These are phyloP conservation scores for Geopyxis carbonaria DNA, from an alignment of 495 filamentous ascomycete genomes.

Conservation along the genomic window DNA sequence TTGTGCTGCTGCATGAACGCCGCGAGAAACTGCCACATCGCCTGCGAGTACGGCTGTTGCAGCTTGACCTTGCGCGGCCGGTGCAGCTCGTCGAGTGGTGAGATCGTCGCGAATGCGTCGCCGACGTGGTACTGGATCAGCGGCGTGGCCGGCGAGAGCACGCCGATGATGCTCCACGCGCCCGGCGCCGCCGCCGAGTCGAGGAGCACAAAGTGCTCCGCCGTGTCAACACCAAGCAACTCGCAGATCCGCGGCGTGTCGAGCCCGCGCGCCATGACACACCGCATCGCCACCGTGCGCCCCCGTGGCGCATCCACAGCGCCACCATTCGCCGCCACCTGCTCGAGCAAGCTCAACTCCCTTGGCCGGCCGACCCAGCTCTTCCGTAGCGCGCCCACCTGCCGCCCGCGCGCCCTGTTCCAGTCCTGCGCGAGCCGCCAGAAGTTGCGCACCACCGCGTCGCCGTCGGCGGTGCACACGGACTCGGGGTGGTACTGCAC, in stretches of 20 bases:
- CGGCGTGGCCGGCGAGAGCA: conserved; percentile 34
- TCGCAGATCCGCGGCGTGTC: conserved; percentile 22
- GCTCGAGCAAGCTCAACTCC: conserved; percentile 18
- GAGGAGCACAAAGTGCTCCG: conserved; percentile 33
- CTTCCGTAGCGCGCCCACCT: conserved; percentile 1
- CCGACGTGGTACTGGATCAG: conserved; percentile 37
- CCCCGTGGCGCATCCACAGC: conserved; percentile 7
- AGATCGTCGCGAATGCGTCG: conserved; percentile 22
- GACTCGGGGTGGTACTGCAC: conserved; percentile 94
- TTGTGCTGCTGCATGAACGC: conserved; percentile 39
- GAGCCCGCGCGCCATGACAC: conserved; percentile 4
- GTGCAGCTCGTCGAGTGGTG: background rate
- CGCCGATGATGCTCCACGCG: conserved; percentile 49
- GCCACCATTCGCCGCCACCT: conserved; percentile 9
- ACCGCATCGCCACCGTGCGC: conserved; percentile 6
- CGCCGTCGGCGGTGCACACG: conserved; percentile 63
- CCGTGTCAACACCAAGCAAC: conserved; percentile 25
- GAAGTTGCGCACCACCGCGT: conserved; percentile 56
- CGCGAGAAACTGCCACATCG: conserved; percentile 40
- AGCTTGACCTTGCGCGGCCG: conserved; percentile 14
- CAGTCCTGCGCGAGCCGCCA: conserved; percentile 43
- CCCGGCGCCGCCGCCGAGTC: conserved; percentile 37
- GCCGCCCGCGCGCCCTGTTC: conserved; percentile 27
- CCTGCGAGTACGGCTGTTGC: conserved; percentile 24
- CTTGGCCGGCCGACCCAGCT: conserved; percentile 8